Evolutionary conservation across 2,329 filamentous ascomycete species (phyloP).

Genomic region (Cladosporium oxysporum): DNA sequence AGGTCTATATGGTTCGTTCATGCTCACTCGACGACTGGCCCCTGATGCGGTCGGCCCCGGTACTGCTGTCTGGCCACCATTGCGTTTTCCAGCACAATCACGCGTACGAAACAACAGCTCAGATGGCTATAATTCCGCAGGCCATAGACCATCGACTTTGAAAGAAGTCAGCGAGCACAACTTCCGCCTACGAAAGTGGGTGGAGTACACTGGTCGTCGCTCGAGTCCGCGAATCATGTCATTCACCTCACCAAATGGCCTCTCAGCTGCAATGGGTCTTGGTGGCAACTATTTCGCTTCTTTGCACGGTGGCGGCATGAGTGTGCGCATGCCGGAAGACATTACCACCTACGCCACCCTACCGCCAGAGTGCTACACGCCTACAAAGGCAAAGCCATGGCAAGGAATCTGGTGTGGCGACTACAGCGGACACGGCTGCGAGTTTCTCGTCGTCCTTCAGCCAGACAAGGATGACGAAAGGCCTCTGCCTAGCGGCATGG

Average conservation of each 20-base stretch:
- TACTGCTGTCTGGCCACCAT: slow-evolving; percentile 70
- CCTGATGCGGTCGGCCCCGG: slow-evolving; percentile 42
- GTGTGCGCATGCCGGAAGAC: slow-evolving; percentile 52
- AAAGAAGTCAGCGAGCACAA: slow-evolving; percentile 66
- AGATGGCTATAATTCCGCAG: slow-evolving; percentile 45
- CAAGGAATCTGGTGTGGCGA: slow-evolving; percentile 92
- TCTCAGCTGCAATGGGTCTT: slow-evolving; percentile 34
- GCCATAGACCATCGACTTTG: slow-evolving; percentile 54
- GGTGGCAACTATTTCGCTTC: slow-evolving; percentile 29
- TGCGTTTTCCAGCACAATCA: slow-evolving; percentile 63
- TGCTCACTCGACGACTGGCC: slow-evolving; percentile 60
- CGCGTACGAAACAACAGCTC: slow-evolving; percentile 57
- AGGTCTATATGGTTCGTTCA: slow-evolving; percentile 65
- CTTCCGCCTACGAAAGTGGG: slow-evolving; percentile 77
- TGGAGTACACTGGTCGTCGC: slow-evolving; percentile 57
- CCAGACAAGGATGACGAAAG: slow-evolving; percentile 52
- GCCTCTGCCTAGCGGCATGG: slow-evolving; percentile 43
- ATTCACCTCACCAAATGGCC: slow-evolving; percentile 28
- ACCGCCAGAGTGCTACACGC: slow-evolving; percentile 73
- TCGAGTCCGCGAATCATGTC: slow-evolving; percentile 32
- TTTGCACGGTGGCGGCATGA: slow-evolving; percentile 42
- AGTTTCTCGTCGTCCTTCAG: slow-evolving; percentile 83
- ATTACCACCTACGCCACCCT: slow-evolving; percentile 71
- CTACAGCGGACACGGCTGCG: slow-evolving; percentile 83
- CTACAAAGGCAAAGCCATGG: slow-evolving; percentile 77